phyloP scores from a whole-genome alignment of 2,329 filamentous ascomycete genomes.

The Diaporthe citriasiana region DNA sequence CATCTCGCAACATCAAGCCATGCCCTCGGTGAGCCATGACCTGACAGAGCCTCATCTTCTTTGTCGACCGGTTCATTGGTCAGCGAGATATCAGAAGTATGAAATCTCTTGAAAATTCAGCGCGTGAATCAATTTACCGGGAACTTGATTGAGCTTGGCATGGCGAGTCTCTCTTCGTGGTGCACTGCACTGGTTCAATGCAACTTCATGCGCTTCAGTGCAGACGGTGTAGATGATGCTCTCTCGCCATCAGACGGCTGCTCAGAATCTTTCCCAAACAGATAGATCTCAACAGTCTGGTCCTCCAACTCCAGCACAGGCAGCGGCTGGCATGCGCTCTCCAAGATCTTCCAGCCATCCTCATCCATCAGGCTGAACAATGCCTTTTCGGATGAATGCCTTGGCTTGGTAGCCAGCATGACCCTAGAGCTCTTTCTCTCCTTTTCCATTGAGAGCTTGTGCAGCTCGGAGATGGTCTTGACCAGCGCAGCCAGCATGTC shows the following conservation, averaged over 20 bases:
- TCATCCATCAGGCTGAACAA: slow-evolving; percentile 63
- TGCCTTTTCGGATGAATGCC: slow-evolving; percentile 66
- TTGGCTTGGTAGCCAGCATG: slow-evolving; percentile 68
- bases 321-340: slow-evolving; percentile 59
- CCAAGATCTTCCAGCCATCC: slow-evolving; percentile 60
- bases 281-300: slow-evolving; percentile 66
- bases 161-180: background rate
- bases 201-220: slow-evolving; percentile 28
- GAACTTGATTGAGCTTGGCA: too few relatives aligned
- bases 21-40: background rate
- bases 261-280: slow-evolving; percentile 58
- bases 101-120: too few relatives aligned
- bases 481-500: slow-evolving; percentile 69
- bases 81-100: background rate
- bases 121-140: background rate
- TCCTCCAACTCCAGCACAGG: slow-evolving; percentile 60
- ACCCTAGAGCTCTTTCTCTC: slow-evolving; percentile 54
- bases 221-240: slow-evolving; percentile 13
- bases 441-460: slow-evolving; percentile 48
- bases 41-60: slow-evolving; percentile 35
- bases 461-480: slow-evolving; percentile 65
- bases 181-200: background rate
- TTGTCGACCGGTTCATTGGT: slow-evolving; percentile 30
- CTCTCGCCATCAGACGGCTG: background rate
- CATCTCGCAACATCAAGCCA: slow-evolving; percentile 15